Conservation (phyloP, 2,329 filamentous ascomycete genomes). For the Neoascochyta sp. region DNA sequence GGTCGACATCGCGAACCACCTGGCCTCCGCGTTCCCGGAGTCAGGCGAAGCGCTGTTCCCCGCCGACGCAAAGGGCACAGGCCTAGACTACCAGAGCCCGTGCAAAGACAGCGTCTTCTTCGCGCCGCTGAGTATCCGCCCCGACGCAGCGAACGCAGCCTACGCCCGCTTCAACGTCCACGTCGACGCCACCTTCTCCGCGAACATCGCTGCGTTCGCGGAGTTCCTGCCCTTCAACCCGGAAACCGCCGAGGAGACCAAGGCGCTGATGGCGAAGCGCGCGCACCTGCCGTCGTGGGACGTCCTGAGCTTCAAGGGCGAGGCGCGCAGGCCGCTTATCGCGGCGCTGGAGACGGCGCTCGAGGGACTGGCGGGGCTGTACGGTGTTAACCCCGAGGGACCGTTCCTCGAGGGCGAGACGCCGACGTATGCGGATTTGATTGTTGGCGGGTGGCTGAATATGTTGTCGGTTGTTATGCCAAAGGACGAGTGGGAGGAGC, state of each 20-base stretch:
- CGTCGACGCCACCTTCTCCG: slow-evolving; percentile 54
- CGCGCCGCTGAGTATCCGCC: slow-evolving; percentile 36
- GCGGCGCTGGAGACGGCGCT: slow-evolving; percentile 43
- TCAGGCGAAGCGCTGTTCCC: slow-evolving; percentile 52
- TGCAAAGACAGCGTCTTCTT: slow-evolving; percentile 25
- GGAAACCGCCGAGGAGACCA: slow-evolving; percentile 42
- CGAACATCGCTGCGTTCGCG: slow-evolving; percentile 42
- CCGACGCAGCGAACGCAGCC: slow-evolving; percentile 36
- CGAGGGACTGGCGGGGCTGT: slow-evolving; percentile 44
- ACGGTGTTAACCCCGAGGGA: slow-evolving; percentile 39
- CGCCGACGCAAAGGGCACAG: slow-evolving; percentile 22
- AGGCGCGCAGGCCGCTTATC: slow-evolving; percentile 41
- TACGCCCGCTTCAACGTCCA: slow-evolving; percentile 49
- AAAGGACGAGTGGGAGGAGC: slow-evolving; percentile 46
- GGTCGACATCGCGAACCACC: slow-evolving; percentile 62
- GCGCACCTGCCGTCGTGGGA: slow-evolving; percentile 46
- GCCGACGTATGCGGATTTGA: slow-evolving; percentile 54
- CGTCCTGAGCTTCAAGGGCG: slow-evolving; percentile 35
- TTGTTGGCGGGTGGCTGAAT: slow-evolving; percentile 56
- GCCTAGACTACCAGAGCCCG: slow-evolving; percentile 42
- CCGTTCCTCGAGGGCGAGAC: slow-evolving; percentile 49
- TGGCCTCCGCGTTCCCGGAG: slow-evolving; percentile 52
- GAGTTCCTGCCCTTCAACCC: slow-evolving; percentile 52
- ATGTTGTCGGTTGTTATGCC: slow-evolving; percentile 46
- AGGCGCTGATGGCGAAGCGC: slow-evolving; percentile 50